These are phyloP conservation scores for Ganoderma boninense DNA, from an alignment of 1,284 basidiomycete species.

Conservation along the genomic window DNA sequence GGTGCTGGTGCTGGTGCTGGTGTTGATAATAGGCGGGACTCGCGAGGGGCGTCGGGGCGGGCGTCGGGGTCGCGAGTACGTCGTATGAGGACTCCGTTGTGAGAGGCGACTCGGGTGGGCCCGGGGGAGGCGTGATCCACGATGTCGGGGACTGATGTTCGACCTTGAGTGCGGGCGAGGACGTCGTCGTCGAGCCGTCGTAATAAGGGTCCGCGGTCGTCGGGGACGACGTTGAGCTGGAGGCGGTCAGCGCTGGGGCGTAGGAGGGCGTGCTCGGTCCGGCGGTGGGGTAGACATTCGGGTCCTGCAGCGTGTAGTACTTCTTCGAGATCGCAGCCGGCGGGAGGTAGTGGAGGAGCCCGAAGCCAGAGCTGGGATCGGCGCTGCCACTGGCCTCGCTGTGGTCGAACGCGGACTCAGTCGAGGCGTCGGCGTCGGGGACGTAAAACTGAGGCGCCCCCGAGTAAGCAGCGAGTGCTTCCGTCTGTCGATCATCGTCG, in stretches of 20 bases:
- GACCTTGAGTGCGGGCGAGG: neutral
- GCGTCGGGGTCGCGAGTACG: neutral
- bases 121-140: neutral
- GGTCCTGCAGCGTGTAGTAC: constrained; percentile 31
- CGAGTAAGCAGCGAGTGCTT: neutral
- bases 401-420: neutral
- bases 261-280: neutral
- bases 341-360: constrained; percentile 27
- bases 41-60: neutral
- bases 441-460: too few relatives aligned
- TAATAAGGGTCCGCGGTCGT: neutral
- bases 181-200: neutral
- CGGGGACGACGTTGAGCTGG: neutral
- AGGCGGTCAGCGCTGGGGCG: too few relatives aligned
- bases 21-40: neutral
- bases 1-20: too few relatives aligned
- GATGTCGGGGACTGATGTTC: neutral
- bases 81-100: neutral
- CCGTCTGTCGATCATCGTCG: neutral
- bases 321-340: constrained; percentile 25
- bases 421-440: neutral
- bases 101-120: neutral
- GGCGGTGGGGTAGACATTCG: constrained; percentile 18
- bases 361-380: neutral
- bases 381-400: neutral